Evolutionary conservation across 805 yeast species (phyloP).

Genomic region (Saccharomyces cerevisiae): DNA sequence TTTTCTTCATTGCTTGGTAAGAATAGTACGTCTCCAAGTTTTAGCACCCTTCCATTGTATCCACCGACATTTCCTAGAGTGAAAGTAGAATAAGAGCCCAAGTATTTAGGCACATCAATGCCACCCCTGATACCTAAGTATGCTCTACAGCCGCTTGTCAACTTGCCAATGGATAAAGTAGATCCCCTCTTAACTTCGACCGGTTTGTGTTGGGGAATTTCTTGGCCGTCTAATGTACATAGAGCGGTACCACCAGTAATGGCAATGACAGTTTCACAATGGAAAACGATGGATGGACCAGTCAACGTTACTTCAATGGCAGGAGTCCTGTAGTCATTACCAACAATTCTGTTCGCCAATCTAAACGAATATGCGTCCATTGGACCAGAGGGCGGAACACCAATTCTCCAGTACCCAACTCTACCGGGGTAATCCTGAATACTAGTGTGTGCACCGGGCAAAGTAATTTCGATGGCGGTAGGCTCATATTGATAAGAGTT

Average conservation of each 20-base stretch:
- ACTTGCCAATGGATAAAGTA: slow-evolving; percentile 70
- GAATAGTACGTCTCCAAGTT: slow-evolving; percentile 86
- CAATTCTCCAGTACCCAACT: slow-evolving; percentile 53
- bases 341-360: slow-evolving; percentile 83
- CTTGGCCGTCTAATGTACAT: slow-evolving; percentile 55
- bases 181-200: slow-evolving; percentile 65
- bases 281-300: slow-evolving; percentile 84
- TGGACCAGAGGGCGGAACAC: slow-evolving; percentile 98
- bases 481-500: slow-evolving; percentile 76
- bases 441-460: slow-evolving; percentile 93
- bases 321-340: slow-evolving; percentile 74
- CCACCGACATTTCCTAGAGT: slow-evolving; percentile 93
- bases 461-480: slow-evolving; percentile 71
- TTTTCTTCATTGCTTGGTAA: slow-evolving; percentile 38
- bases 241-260: slow-evolving; percentile 79
- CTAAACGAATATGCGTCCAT: slow-evolving; percentile 92
- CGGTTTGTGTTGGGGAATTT: slow-evolving; percentile 63
- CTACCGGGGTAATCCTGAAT: slow-evolving; percentile 96
- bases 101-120: slow-evolving; percentile 84
- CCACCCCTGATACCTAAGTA: slow-evolving; percentile 90
- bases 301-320: slow-evolving; percentile 82
- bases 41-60: slow-evolving; percentile 83
- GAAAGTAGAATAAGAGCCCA: slow-evolving; percentile 94
- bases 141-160: slow-evolving; percentile 76
- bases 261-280: slow-evolving; percentile 67